phyloP scores from a whole-genome alignment of 768 basidiomycete genomes.

The Suillus luteus region DNA sequence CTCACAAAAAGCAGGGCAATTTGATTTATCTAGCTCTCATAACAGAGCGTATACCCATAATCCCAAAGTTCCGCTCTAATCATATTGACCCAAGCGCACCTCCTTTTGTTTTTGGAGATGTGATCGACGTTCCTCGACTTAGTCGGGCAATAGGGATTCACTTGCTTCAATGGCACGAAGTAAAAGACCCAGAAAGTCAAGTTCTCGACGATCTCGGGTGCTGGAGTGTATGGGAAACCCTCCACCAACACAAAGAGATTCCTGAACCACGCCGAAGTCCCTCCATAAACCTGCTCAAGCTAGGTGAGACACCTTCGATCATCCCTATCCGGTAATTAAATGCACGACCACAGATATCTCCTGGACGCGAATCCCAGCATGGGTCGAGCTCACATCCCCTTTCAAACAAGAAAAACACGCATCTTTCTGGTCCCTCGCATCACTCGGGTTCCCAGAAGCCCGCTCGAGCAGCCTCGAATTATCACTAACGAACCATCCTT shows the following conservation, averaged over 20 bases:
- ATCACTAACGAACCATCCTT: conserved; percentile 13
- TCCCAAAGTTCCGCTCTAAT: conserved; percentile 59
- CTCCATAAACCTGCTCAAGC: conserved; percentile 10
- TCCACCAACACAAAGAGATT: conserved; percentile 16
- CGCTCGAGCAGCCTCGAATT: conserved; percentile 12
- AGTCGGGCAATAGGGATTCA: conserved; percentile 44
- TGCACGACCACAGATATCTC: conserved; percentile 35
- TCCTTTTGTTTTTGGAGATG: conserved; percentile 36
- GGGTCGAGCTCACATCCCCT: conserved; percentile 21
- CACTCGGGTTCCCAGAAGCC: conserved; percentile 25
- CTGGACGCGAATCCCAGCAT: conserved; percentile 25
- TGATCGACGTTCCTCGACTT: conserved; percentile 50
- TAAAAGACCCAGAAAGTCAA: conserved; percentile 49
- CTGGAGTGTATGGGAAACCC: conserved; percentile 24
- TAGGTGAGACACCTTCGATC: conserved; percentile 8
- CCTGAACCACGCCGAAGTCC: conserved; percentile 17
- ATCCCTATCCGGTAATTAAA: conserved; percentile 36
- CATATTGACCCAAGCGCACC: conserved; percentile 52
- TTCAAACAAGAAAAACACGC: conserved; percentile 22
- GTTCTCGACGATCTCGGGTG: conserved; percentile 18
- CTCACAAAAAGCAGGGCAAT: conserved; percentile 46
- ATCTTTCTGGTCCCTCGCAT: conserved; percentile 27
- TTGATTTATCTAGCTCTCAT: conserved; percentile 60
- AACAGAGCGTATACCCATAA: conserved; percentile 58
- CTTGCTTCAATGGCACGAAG: conserved; percentile 63